Conservation (phyloP, 2,329 filamentous ascomycete genomes). For the Cadophora sp. region DNA sequence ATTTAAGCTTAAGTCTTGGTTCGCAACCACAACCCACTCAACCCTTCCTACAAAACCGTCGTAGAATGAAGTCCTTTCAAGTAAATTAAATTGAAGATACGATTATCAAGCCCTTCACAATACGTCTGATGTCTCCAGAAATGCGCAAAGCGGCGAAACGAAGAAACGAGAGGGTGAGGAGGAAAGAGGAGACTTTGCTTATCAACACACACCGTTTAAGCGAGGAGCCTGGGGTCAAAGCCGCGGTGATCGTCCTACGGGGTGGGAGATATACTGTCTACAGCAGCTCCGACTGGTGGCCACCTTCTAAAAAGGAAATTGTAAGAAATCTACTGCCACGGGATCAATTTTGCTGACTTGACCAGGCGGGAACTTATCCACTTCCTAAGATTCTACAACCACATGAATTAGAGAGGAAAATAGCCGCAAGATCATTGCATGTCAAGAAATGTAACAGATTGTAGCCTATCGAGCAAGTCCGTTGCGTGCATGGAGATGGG, state of each 20-base stretch:
- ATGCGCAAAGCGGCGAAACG: constrained; percentile 7
- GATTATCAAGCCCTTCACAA: background rate
- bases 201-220: constrained; percentile 7
- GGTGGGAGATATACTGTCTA: background rate
- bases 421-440: no score
- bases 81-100: background rate
- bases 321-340: no score
- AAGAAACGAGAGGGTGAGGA: background rate
- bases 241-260: background rate
- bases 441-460: no score
- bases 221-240: background rate
- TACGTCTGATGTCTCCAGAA: background rate
- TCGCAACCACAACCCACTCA: background rate
- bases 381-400: no score
- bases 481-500: no score
- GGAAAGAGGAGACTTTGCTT: background rate
- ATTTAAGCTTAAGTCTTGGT: constrained; percentile 8
- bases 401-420: no score
- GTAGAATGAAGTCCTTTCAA: background rate
- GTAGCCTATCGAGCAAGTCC: no score
- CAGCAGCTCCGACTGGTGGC: background rate
- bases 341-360: no score
- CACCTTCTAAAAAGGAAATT: no score
- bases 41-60: background rate
- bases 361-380: no score